Percentiles rank a stretch among this genome's conserved stretches.
Evolutionary conservation across 805 yeast genomes (phyloP).

Genomic region (Hanseniaspora meyeri): DNA sequence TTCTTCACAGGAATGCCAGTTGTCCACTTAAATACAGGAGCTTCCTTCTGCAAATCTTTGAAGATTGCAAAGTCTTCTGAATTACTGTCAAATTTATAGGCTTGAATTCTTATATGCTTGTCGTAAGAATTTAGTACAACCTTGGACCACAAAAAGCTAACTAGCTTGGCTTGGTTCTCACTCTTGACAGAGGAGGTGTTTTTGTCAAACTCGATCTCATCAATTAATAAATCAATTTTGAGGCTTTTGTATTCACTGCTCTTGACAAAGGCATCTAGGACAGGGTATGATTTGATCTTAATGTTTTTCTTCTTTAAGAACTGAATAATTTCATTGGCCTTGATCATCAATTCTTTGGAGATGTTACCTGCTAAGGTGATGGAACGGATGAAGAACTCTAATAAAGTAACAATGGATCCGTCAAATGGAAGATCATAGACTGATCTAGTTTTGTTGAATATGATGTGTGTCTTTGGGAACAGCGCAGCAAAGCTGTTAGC

Average conservation of each 20-base stretch:
- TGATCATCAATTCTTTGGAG: neutral
- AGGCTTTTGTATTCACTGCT: neutral
- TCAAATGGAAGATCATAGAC: slow-evolving; percentile 3
- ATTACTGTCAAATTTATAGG: neutral
- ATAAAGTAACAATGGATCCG: neutral
- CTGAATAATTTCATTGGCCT: slow-evolving; percentile 1
- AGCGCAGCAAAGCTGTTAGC: neutral
- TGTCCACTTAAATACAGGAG: slow-evolving; percentile 1
- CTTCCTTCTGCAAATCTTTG: neutral
- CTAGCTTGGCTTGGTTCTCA: neutral
- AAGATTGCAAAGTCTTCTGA: neutral
- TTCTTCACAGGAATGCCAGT: neutral
- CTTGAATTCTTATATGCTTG: neutral
- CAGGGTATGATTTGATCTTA: neutral
- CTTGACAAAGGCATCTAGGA: neutral
- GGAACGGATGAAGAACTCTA: neutral
- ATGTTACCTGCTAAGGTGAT: neutral
- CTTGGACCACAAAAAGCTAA: neutral
- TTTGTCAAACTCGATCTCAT: neutral
- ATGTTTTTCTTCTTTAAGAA: neutral
- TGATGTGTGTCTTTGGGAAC: neutral
- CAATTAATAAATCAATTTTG: slow-evolving; percentile 1
- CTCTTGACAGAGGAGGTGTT: neutral
- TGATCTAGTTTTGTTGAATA: neutral
- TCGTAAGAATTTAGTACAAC: neutral